phyloP scores from a whole-genome alignment of 148 eudicot genomes.

The Camellia lanceoleosa region DNA sequence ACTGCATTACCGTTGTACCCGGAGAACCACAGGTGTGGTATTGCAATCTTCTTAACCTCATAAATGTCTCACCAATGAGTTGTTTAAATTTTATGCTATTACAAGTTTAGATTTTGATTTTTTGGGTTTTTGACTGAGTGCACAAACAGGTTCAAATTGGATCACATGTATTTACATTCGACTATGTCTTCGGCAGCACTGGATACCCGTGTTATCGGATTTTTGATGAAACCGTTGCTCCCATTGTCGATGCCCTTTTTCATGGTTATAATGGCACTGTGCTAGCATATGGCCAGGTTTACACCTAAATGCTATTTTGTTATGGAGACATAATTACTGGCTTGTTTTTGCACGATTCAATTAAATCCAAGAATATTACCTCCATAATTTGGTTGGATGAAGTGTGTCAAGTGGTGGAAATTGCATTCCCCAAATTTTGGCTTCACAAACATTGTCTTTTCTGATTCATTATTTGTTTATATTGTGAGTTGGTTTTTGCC shows the following conservation, averaged over 20 bases:
- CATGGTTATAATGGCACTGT: slow-evolving; percentile 88
- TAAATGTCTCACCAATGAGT: neutral
- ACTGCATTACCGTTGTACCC: slow-evolving; percentile 53
- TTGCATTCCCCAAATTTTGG: neutral
- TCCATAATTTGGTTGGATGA: neutral
- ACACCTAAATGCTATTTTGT: neutral
- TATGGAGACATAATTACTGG: neutral
- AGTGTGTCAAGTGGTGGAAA: neutral
- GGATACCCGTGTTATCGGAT: slow-evolving; percentile 49
- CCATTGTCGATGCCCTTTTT: slow-evolving; percentile 69
- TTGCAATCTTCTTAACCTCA: neutral
- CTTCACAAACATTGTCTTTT: neutral
- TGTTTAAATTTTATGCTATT: neutral
- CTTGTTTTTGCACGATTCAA: neutral
- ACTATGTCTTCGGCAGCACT: slow-evolving; percentile 64
- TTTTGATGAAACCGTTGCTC: slow-evolving; percentile 65
- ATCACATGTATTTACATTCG: slow-evolving; percentile 71
- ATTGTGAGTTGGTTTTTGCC: neutral
- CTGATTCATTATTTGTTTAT: neutral
- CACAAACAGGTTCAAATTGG: slow-evolving; percentile 80
- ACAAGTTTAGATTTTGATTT: neutral
- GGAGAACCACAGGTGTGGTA: slow-evolving; percentile 67
- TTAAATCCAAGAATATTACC: neutral
- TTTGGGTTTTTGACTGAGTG: neutral
- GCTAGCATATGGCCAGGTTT: slow-evolving; percentile 86